These are phyloP conservation scores for Penicillium waksmanii DNA, from an alignment of 495 filamentous ascomycete genomes.

Conservation along the genomic window DNA sequence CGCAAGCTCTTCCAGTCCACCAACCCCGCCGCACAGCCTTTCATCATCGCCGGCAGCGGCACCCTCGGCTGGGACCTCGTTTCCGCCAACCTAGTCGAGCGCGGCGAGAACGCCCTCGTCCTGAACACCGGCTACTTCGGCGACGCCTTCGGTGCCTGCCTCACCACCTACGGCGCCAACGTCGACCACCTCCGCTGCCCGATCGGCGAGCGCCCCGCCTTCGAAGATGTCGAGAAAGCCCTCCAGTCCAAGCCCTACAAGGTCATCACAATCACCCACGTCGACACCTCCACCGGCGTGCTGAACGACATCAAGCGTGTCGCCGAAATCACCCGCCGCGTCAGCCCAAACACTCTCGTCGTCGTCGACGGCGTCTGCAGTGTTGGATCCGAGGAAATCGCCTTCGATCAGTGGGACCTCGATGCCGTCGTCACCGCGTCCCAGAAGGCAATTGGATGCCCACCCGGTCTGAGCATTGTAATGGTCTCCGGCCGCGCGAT, in stretches of 20 bases:
- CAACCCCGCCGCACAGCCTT: constrained; percentile 80
- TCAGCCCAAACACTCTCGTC: constrained; percentile 87
- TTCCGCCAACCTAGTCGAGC: constrained; percentile 85
- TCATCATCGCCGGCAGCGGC: constrained; percentile 90
- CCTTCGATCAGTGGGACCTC: constrained; percentile 91
- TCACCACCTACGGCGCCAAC: constrained; percentile 86
- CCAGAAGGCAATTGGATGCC: constrained; percentile 95
- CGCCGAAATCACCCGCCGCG: constrained; percentile 76
- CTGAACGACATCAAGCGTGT: constrained; percentile 86
- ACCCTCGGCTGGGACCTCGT: constrained; percentile 97
- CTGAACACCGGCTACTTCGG: constrained; percentile 97
- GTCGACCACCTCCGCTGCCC: constrained; percentile 87
- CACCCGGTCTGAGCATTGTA: constrained; percentile 88
- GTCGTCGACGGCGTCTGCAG: constrained; percentile 96
- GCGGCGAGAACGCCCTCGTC: constrained; percentile 87
- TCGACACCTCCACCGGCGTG: constrained; percentile 96
- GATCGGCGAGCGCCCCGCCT: constrained; percentile 85
- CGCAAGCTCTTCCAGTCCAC: constrained; percentile 92
- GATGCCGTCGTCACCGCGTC: constrained; percentile 92
- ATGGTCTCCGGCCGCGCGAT: constrained; percentile 93
- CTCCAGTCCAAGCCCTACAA: constrained; percentile 90
- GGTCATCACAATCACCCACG: constrained; percentile 90
- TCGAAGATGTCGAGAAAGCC: constrained; percentile 83
- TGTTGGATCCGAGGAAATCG: constrained; percentile 93
- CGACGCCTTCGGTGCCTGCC: constrained; percentile 90